Conservation (phyloP, 768 basidiomycete genomes). For the Tylopilus balloui region DNA sequence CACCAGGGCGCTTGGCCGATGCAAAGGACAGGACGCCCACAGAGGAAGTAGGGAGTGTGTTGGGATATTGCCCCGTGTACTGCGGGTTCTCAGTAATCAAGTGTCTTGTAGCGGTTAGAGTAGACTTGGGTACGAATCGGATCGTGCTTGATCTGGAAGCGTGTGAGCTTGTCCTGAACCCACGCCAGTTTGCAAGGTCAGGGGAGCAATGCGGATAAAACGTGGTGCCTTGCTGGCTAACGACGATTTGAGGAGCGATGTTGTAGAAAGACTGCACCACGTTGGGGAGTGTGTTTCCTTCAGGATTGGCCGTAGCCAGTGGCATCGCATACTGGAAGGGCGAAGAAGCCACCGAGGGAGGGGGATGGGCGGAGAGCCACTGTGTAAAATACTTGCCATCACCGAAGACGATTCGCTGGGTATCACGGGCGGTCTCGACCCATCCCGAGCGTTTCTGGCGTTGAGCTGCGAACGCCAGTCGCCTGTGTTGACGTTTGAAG, state of each 20-base stretch:
- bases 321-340: constrained; percentile 17
- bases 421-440: constrained; percentile 35
- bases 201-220: constrained; percentile 39
- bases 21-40: constrained; percentile 42
- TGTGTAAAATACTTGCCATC: constrained; percentile 40
- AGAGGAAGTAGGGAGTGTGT: constrained; percentile 22
- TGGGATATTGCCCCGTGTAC: constrained; percentile 10
- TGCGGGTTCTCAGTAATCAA: constrained; percentile 15
- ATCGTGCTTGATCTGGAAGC: constrained; percentile 17
- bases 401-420: constrained; percentile 35
- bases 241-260: constrained; percentile 34
- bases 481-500: constrained; percentile 18
- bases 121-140: constrained; percentile 29
- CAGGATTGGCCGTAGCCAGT: constrained; percentile 3
- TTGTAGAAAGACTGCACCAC: constrained; percentile 24
- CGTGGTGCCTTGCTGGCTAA: constrained; percentile 35
- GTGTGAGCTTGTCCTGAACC: constrained; percentile 6
- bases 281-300: background rate
- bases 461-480: constrained; percentile 18
- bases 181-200: constrained; percentile 35
- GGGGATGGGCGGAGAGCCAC: constrained; percentile 8
- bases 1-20: constrained; percentile 41
- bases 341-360: constrained; percentile 7
- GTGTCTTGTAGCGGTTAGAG: constrained; percentile 32
- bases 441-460: constrained; percentile 29